Conservation (phyloP, 2,329 filamentous ascomycete species). For the Aureobasidium sp. region DNA sequence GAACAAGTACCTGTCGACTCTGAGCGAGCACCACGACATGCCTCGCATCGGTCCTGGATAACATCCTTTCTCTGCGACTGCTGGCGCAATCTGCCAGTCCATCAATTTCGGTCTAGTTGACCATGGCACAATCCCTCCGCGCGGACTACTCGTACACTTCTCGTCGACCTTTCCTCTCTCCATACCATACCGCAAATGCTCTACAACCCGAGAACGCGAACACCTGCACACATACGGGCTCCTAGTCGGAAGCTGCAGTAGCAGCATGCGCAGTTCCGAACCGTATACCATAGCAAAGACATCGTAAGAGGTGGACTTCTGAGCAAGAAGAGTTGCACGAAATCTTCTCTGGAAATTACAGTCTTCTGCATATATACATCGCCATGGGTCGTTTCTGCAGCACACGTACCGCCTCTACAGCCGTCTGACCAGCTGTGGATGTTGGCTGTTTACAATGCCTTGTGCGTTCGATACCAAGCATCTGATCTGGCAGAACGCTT, state of each 20-base stretch:
- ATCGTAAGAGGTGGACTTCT: neutral
- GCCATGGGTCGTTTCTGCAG: neutral
- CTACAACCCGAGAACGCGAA: neutral
- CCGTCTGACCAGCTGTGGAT: no score
- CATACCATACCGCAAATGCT: neutral
- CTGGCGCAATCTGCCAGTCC: neutral
- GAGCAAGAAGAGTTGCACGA: neutral
- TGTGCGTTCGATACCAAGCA: no score
- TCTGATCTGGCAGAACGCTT: no score
- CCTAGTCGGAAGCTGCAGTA: neutral
- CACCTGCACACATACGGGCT: neutral
- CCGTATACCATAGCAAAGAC: neutral
- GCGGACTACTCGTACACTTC: neutral
- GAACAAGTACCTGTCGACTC: conserved; percentile 82
- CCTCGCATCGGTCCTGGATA: conserved; percentile 53
- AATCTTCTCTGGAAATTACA: neutral
- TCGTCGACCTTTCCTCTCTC: neutral
- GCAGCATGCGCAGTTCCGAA: neutral
- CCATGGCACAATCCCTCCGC: neutral
- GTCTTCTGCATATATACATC: neutral
- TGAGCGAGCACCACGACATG: conserved; percentile 99
- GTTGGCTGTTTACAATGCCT: no score
- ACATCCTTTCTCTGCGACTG: conserved; percentile 25
- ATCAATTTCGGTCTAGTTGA: neutral
- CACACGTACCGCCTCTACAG: no score